Base-by-base conservation (phyloP, 1,284 basidiomycete species). In the Ustilago shanxiensis region DNA sequence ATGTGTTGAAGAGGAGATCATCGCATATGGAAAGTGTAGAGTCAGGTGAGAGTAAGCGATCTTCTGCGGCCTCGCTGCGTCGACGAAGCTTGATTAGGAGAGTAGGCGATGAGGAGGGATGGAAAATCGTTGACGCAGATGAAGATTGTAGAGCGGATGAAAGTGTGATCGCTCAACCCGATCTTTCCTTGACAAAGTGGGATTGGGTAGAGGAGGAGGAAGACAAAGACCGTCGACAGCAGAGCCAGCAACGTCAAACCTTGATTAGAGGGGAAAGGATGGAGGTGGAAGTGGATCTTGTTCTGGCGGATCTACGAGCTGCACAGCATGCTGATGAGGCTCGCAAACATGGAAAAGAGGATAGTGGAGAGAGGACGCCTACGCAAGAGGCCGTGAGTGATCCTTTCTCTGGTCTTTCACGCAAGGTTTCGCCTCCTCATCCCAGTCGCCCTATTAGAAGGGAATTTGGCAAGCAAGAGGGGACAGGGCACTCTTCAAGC, bases 191-290 rank as follows among this genome's bases (percentile, higher is more conserved):
- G n/a, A 44, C 41, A 8, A 51, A 39, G 2, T 58, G 47, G 39
- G 57, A 64, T 16, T 66, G 58, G 9, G 63, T 58, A 41, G 52
- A 53, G n/a, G 57, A 69, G 11, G 60, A 61, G 41, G 62, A 74
- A 11, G 64, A 61, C 33, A 52, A 74, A 13, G 16, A 31, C 14
- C 35, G 35, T 37, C 35, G 35, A 37, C 35, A 37, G 31, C 35
- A 13, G 18, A 16, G 11, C 20, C 13, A 16, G 33, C 18, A 54
- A 22, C 18, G 20, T 29, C 20, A 24, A 22, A 49, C 47, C 3
- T n/a, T 18, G 16, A 49, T 49, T 2, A 49, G 13, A 3, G 18
- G 31, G 1, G 29, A 33, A 54, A 55, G 51, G 20, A 54, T 59
- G 11, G 63, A 52, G 13, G 56, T 45, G 7, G 53, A 70, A 37